phyloP scores from a whole-genome alignment of 225 moss, liverwort and hornwort species.

The Asterella californica region DNA sequence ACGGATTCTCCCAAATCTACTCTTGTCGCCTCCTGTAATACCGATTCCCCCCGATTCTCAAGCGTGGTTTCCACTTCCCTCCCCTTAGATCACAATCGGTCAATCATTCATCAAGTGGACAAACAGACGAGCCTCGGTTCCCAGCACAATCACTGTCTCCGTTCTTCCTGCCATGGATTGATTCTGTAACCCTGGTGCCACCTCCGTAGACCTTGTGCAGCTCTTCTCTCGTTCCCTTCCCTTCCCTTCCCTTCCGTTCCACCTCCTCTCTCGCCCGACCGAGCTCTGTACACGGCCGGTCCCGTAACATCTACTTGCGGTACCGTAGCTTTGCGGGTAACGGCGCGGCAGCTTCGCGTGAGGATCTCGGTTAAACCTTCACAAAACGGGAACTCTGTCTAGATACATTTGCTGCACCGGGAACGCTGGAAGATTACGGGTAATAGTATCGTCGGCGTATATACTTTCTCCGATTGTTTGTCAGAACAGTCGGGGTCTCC shows the following conservation, averaged over 20 bases:
- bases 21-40: slow-evolving; percentile 7
- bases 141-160: background rate
- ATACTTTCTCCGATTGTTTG: background rate
- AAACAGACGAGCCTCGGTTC: background rate
- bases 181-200: background rate
- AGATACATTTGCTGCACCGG: background rate
- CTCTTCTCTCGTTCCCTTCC: background rate
- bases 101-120: background rate
- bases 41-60: background rate
- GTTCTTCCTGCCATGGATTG: background rate
- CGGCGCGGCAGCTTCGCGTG: background rate
- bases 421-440: too few relatives aligned
- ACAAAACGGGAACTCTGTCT: background rate
- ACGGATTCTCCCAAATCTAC: background rate
- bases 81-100: background rate
- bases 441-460: background rate
- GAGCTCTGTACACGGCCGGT: background rate
- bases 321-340: background rate
- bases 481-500: background rate
- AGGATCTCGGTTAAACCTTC: background rate
- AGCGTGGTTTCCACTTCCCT: background rate
- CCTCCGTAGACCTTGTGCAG: too few relatives aligned
- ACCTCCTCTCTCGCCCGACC: background rate
- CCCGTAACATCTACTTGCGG: background rate
- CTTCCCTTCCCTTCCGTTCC: background rate